These are phyloP conservation scores for Rubia tinctorum DNA, from an alignment of 305 asterid genomes.

Conservation along the genomic window DNA sequence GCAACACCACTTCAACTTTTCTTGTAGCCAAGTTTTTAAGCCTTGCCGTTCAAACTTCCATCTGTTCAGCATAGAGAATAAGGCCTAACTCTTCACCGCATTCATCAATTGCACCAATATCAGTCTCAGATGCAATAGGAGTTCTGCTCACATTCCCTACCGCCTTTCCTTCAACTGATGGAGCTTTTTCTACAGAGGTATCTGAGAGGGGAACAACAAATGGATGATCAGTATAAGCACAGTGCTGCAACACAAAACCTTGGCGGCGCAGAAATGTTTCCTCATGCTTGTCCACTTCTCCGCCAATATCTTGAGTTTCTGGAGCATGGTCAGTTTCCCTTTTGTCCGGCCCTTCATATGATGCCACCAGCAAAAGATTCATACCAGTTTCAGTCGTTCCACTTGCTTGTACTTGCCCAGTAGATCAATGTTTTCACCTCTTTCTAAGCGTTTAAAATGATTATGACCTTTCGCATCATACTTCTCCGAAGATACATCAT, in stretches of 20 bases:
- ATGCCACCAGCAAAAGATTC: too few relatives aligned
- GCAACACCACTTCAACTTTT: neutral
- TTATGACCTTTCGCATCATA: neutral
- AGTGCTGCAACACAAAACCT: neutral
- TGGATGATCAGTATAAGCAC: neutral
- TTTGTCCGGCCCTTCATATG: neutral
- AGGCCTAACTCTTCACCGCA: constrained; percentile 6
- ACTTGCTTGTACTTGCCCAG: too few relatives aligned
- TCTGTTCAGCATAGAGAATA: constrained; percentile 8
- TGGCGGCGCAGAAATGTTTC: neutral
- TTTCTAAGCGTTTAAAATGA: too few relatives aligned
- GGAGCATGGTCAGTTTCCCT: neutral
- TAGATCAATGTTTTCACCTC: too few relatives aligned
- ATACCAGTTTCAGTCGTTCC: too few relatives aligned
- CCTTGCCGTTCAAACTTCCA: constrained; percentile 5
- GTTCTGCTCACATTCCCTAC: neutral
- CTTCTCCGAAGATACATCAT: neutral
- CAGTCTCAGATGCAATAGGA: neutral
- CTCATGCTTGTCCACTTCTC: neutral
- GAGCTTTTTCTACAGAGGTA: neutral
- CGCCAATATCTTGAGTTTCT: neutral
- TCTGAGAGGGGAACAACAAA: neutral
- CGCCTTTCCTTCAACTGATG: neutral
- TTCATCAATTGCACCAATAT: neutral
- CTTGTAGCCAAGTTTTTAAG: neutral